A percentile compares a stretch with the other conserved stretches of the same genome.
Evolutionary conservation across 2,329 filamentous ascomycete genomes (phyloP).

Genomic region (Monosporascus sp.): DNA sequence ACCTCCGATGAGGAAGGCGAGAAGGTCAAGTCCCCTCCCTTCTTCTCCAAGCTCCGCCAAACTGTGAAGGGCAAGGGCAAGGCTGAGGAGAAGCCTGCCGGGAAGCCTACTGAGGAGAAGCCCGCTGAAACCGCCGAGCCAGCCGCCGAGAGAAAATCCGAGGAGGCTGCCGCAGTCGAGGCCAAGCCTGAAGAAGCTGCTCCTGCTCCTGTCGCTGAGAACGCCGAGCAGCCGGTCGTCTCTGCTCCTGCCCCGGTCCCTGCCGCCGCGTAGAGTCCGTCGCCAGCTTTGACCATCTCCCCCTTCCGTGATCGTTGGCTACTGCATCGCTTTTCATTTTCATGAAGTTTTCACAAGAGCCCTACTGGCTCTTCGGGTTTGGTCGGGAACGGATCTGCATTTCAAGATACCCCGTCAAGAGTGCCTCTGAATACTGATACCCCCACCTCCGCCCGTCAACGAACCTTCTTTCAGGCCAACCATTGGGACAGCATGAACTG

Average conservation of each 20-base stretch:
- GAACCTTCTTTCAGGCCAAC: conserved; percentile 14
- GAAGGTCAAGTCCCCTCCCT: conserved; percentile 47
- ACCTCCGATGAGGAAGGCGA: conserved; percentile 57
- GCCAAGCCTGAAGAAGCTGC: conserved; percentile 9
- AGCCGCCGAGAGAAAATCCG: conserved; percentile 17
- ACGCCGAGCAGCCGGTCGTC: conserved; percentile 21
- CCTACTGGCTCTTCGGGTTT: conserved; percentile 25
- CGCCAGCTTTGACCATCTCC: background rate
- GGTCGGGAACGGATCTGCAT: conserved; percentile 32
- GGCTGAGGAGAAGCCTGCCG: conserved; percentile 14
- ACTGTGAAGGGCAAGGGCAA: conserved; percentile 29
- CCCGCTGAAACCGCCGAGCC: conserved; percentile 13
- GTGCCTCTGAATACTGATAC: conserved; percentile 29
- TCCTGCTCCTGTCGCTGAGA: conserved; percentile 11
- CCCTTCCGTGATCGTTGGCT: conserved; percentile 7
- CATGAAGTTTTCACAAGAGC: conserved; percentile 26
- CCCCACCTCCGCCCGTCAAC: conserved; percentile 19
- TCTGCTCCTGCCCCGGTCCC: conserved; percentile 24
- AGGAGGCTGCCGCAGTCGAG: conserved; percentile 9
- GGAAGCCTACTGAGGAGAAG: conserved; percentile 23
- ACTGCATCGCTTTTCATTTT: conserved; percentile 1
- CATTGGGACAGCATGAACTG: conserved; percentile 14
- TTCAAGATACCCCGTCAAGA: conserved; percentile 31
- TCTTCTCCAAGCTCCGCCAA: conserved; percentile 53
- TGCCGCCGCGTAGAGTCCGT: conserved; percentile 26